Evolutionary conservation across 2,329 filamentous ascomycete genomes (phyloP), one percentile per base, ranked within the genome.

Genomic region (Fusarium haematococcum): DNA sequence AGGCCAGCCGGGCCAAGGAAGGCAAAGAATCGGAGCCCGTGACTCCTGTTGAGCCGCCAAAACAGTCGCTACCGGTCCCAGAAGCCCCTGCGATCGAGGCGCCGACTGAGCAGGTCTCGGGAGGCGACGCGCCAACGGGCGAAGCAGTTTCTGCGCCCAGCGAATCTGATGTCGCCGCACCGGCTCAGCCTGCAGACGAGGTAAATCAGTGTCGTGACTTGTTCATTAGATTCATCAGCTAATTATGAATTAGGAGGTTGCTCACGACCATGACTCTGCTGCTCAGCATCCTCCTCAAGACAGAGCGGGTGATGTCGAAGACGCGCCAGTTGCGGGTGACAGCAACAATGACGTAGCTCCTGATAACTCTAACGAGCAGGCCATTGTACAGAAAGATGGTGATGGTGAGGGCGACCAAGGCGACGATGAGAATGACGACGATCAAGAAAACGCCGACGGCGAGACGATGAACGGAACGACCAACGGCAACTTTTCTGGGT

Each of bases 401-500:
- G 48, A 63, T 32, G 76, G 77, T 25, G 71, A 77, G 43, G 78
- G 74, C 27, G 74, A 78, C 33, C 80, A 79, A 50, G 74, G 77
- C 41, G 79, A 75, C n/a, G 76, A 78, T 37, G 79, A 81, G 69
- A 78, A 80, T 54, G 78, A 67, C 32, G 80, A 79, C 6, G 79
- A 78, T 9, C 78, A 82, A 66, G 81, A 80, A 60, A 77, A 81
- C 66, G 80, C 79, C 56, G 82, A 81, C 45, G 78, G 79, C 65
- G 84, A 85, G 41, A 76, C 81, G 30, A 84, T 82, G 79, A 86
- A 85, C 74, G 85, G 86, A 69, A 79, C 77, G 75, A 81, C 88
- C 30, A 87, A 86, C 74, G 90, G 92, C 88, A 88, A 88, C 79
- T 93, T 89, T 30, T 77, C 86, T 80, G 90, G 89, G 79, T 87